Conservation (phyloP, 176 grass and related monocot genomes). For the Triticum monococcum region DNA sequence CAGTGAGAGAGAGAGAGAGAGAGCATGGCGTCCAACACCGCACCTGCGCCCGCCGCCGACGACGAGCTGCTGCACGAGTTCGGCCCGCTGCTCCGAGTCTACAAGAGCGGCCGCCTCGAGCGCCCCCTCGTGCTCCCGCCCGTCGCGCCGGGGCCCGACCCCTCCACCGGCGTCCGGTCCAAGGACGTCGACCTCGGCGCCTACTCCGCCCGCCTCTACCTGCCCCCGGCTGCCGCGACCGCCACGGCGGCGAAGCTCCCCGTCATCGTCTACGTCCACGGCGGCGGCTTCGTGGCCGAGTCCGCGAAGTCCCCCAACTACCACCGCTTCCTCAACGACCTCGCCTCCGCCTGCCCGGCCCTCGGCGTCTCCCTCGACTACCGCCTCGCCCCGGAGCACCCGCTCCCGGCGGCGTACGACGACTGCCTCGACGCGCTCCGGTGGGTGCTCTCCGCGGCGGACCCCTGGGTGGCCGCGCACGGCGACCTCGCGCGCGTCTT, state of each 20-base stretch:
- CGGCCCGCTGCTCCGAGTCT: constrained; percentile 29
- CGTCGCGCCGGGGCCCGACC: constrained; percentile 18
- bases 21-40: constrained; percentile 3
- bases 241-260: neutral
- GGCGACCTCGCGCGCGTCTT: constrained; percentile 20
- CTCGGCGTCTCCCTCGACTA: constrained; percentile 33
- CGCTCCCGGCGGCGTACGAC: constrained; percentile 32
- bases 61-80: constrained; percentile 44
- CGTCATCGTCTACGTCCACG: constrained; percentile 45
- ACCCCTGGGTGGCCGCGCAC: constrained; percentile 35
- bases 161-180: constrained; percentile 41
- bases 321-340: constrained; percentile 47
- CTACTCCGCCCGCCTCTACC: constrained; percentile 40
- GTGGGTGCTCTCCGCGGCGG: constrained; percentile 30
- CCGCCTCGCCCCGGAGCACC: constrained; percentile 27
- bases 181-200: constrained; percentile 33
- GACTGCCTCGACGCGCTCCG: constrained; percentile 39
- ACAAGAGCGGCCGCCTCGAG: constrained; percentile 54
- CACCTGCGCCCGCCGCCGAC: neutral
- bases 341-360: constrained; percentile 28
- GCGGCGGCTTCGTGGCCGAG: constrained; percentile 47
- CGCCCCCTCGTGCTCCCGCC: constrained; percentile 6
- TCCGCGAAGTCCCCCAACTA: constrained; percentile 24
- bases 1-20: too few relatives aligned
- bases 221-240: neutral